Conservation (phyloP, 2,329 filamentous ascomycete genomes). For the Microdochium nivale region DNA sequence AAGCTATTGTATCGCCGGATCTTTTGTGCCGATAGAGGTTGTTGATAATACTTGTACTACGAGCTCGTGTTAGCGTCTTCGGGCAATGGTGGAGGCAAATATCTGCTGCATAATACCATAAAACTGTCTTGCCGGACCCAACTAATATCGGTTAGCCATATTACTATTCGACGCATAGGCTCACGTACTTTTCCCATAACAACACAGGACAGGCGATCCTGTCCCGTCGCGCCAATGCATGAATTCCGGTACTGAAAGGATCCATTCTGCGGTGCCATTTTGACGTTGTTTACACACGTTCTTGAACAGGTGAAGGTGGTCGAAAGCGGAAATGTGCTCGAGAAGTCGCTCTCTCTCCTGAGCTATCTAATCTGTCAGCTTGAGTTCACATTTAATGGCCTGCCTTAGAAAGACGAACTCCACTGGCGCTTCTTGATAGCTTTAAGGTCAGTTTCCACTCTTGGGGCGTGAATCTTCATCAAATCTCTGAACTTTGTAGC, state of each 20-base stretch:
- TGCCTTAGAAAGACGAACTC: too few species aligned
- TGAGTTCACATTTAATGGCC: neutral
- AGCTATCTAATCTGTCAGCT: neutral
- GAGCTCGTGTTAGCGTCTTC: neutral
- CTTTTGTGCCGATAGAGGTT: constrained; percentile 1
- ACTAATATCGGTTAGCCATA: neutral
- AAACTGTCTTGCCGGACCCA: constrained; percentile 3
- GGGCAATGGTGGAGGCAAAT: neutral
- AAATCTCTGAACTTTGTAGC: neutral
- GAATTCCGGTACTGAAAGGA: constrained; percentile 7
- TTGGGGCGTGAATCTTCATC: neutral
- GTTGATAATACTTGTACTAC: constrained; percentile 4
- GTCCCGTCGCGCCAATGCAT: constrained; percentile 3
- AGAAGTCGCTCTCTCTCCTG: neutral
- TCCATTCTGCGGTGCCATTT: constrained; percentile 9
- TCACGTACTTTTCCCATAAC: neutral
- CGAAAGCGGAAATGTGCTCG: neutral
- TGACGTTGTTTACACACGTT: constrained; percentile 7
- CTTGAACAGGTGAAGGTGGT: constrained; percentile 5
- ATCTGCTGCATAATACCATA: neutral
- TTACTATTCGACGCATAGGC: neutral
- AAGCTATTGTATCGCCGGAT: constrained; percentile 3
- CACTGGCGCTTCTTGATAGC: neutral
- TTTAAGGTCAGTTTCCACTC: neutral
- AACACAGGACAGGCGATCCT: neutral